Base-by-base conservation (phyloP, 176 grass and related monocot genomes). In the Oryza glumipatula region DNA sequence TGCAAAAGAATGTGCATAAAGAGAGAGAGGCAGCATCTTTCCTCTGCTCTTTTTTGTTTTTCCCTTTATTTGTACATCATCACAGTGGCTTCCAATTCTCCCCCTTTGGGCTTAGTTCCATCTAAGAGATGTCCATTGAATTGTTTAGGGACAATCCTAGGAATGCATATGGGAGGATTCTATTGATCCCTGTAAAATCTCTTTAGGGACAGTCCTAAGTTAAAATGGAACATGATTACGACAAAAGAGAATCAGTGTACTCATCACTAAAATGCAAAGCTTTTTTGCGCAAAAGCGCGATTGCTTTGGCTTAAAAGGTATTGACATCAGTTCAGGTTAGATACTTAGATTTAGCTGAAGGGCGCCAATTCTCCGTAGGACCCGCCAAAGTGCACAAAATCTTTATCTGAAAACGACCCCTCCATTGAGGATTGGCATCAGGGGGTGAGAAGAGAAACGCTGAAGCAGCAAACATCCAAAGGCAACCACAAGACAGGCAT, bases 1-100 rank as follows among this genome's bases (percentile, higher is more conserved):
- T 54, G 24, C 76, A 39, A 83, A 84, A 89, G 47, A 33, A 28
- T 79, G n/a, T 74, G 73, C 66, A 61, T 51, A 85, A 85, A 89
- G 84, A 70, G 61, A 48, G 38, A 44, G 51, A 47, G 30, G 30
- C 15, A 70, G 70, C 84, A 87, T 87, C 88, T 90, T 86, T 24
- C n/a, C 14, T 32, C 11, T 2, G 3, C 43, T 48, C 69, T 87
- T 75, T 75, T 39, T 32, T 32, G 30, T 32, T 32, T 36, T 52
- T 9, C 36, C 36, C 79, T 41, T 41, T 41, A 41, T 41, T 41
- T 83, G 70, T 76, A 80, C 70, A 32, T 76, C 70, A 58, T 21
- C 30, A 45, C 65, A 54, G 9, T 14, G 39, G 73, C 68, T 79
- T 77, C 88, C 17, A 83, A 58, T 73, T 86, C 35, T 46, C 64